Base-by-base conservation (phyloP, 1,139 yeast genomes). In the Kodamaea plutei region DNA sequence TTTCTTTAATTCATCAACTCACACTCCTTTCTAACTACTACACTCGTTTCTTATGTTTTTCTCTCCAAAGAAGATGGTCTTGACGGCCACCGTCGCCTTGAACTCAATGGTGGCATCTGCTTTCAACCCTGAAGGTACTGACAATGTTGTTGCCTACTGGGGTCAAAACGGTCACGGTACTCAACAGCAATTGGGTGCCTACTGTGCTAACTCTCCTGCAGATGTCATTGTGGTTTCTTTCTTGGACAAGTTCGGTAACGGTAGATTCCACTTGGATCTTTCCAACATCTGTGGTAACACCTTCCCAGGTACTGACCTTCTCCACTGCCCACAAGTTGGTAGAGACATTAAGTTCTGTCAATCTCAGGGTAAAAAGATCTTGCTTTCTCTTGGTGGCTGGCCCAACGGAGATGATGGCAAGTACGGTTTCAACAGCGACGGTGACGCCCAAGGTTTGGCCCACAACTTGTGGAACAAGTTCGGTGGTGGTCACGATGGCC, bases 381-480 rank as follows among this genome's bases (percentile, higher is more conserved):
- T 47, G 29, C 39, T 47, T 18, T 44, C 49, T 8, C 27, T 47
- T 30, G 52, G 52, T 8, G 52, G 52, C 3, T n/a, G n/a, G n/a
- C n/a, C n/a, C n/a, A n/a, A n/a, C n/a, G n/a, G n/a, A n/a, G 44
- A 39, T 8, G 8, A 29, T 4, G 48, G 48, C 3, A 28, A 27
- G 20, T 45, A 46, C 33, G 43, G 41, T 3, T 45, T 45, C 26
- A 9, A 34, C 8, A 18, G 31, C 11, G 47, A 40, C 15, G 11
- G 29, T 6, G 37, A 44, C 14, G 50, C 43, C n/a, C 28, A 22
- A 9, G 24, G 27, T 4, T 45, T 40, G 30, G 49, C 52, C 8
- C 21, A 27, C 13, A 30, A 33, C 10, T 27, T 47, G 33, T 43
- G 46, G 43, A 35, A 45, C 36, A 43, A 40, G 26, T 47, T 45